Conservation (phyloP, 257 asterid species). For the Solanum chiquidenum region DNA sequence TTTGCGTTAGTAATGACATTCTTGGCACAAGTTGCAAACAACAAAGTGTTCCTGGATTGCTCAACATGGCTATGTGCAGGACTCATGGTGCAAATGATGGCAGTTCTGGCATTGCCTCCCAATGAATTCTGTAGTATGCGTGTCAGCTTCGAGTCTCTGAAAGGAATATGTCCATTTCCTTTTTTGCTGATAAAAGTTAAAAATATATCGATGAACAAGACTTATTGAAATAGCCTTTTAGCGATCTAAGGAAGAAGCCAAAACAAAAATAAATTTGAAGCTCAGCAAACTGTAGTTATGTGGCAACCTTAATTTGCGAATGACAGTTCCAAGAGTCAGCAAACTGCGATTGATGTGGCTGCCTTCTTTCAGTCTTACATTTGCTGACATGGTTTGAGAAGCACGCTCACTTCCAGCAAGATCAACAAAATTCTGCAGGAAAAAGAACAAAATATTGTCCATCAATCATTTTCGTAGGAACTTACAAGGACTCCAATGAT, state of each 20-base stretch:
- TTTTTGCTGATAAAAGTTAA: conserved; percentile 57
- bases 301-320: conserved; percentile 76
- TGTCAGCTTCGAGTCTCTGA: conserved; percentile 87
- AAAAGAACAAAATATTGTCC: neutral
- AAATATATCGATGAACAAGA: neutral
- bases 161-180: conserved; percentile 78
- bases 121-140: conserved; percentile 76
- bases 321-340: conserved; percentile 87
- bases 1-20: conserved; percentile 71
- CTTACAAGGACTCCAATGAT: neutral
- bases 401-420: conserved; percentile 98
- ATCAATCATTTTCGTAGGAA: neutral
- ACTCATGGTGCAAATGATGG: conserved; percentile 92
- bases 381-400: conserved; percentile 66
- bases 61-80: conserved; percentile 84
- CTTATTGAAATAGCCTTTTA: neutral
- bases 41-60: conserved; percentile 87
- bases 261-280: neutral
- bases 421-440: conserved; percentile 65
- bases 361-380: conserved; percentile 73
- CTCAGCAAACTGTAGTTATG: neutral
- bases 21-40: conserved; percentile 96
- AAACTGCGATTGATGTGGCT: conserved; percentile 90
- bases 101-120: conserved; percentile 93
- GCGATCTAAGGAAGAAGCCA: neutral